Evolutionary conservation across 495 filamentous ascomycete species (phyloP).

Genomic region (Tuber microsphaerosporum): DNA sequence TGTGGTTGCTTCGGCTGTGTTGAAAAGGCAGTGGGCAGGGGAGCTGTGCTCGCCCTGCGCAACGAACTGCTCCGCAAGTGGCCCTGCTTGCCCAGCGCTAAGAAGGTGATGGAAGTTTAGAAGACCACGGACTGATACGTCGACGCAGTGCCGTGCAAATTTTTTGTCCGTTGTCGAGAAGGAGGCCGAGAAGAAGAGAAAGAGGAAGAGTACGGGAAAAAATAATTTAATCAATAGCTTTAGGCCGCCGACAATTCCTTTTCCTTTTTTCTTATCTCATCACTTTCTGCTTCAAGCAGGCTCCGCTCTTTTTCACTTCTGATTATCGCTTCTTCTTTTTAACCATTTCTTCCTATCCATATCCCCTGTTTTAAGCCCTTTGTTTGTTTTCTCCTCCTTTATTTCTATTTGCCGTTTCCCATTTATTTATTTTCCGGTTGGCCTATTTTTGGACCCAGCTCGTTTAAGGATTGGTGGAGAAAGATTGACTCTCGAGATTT

Average conservation of each 20-base stretch:
- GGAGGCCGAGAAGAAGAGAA: slow-evolving; percentile 2
- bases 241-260: slow-evolving; percentile 3
- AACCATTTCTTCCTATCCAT: neutral
- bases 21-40: slow-evolving; percentile 18
- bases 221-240: neutral
- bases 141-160: slow-evolving; percentile 18
- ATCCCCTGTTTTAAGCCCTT: slow-evolving; percentile 5
- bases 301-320: neutral
- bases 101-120: slow-evolving; percentile 4
- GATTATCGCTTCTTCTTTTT: neutral
- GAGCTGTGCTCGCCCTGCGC: neutral
- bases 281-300: neutral
- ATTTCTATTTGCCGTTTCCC: slow-evolving; percentile 14
- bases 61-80: neutral
- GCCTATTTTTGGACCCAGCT: slow-evolving; percentile 26
- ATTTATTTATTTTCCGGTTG: slow-evolving; percentile 12
- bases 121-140: slow-evolving; percentile 28
- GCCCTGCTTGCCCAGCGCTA: slow-evolving; percentile 26
- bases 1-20: slow-evolving; percentile 9
- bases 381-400: slow-evolving; percentile 8
- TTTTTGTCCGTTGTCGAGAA: slow-evolving; percentile 14
- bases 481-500: neutral
- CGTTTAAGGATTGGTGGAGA: slow-evolving; percentile 20
- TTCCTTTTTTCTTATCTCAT: neutral
- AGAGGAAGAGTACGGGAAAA: neutral